phyloP scores from a whole-genome alignment of 2,329 filamentous ascomycete species.

The Pseudogymnoascus sp. region DNA sequence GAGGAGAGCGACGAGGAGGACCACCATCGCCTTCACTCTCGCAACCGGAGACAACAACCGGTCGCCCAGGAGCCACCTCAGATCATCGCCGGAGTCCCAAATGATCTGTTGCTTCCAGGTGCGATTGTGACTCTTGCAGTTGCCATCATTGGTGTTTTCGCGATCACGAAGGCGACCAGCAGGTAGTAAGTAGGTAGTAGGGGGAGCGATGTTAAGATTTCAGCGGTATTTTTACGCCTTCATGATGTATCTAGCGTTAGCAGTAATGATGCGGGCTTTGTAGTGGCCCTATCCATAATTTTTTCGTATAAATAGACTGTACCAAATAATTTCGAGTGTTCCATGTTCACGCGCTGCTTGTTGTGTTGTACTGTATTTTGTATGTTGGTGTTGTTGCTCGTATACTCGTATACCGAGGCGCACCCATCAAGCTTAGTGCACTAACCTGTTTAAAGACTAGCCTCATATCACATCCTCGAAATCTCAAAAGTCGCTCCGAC shows the following conservation, averaged over 20 bases:
- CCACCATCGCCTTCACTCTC: conserved; percentile 16
- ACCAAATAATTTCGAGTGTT: background rate
- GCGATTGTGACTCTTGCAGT: conserved; percentile 93
- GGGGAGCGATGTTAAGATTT: background rate
- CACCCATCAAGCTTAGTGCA: background rate
- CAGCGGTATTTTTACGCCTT: conserved; percentile 10
- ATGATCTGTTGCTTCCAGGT: conserved; percentile 86
- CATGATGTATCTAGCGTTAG: conserved; percentile 9
- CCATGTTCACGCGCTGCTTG: background rate
- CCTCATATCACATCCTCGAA: conserved; percentile 5
- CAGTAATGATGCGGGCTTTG: conserved; percentile 4
- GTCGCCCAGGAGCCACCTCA: conserved; percentile 54
- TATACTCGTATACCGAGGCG: background rate
- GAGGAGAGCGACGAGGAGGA: conserved; percentile 42
- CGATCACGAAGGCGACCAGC: conserved; percentile 62
- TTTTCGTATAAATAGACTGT: conserved; percentile 3
- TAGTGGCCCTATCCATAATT: background rate
- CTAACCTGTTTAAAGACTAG: background rate
- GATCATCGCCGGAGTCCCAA: conserved; percentile 83
- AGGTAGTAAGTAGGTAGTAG: conserved; percentile 31
- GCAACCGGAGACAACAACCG: conserved; percentile 30
- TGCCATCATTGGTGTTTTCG: conserved; percentile 89
- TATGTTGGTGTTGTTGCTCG: background rate
- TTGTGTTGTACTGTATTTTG: background rate
- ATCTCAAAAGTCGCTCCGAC: conserved; percentile 20